Evolutionary conservation across 148 eudicot genomes (phyloP).

Genomic region (Nepenthes mirabilis): DNA sequence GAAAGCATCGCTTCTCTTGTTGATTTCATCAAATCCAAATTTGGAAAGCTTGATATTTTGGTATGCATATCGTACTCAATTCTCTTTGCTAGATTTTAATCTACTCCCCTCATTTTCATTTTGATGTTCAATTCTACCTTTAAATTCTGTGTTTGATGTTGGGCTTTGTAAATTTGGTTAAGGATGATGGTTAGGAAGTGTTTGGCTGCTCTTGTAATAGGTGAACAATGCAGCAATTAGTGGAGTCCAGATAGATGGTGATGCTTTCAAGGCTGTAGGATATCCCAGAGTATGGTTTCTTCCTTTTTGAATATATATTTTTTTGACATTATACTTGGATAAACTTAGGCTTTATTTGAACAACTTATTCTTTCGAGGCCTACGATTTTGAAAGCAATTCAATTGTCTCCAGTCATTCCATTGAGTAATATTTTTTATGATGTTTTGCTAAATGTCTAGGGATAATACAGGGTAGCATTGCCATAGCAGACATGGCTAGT

Average conservation of each 20-base stretch:
- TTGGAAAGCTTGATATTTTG: slow-evolving; percentile 43
- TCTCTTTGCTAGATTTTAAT: too few species aligned
- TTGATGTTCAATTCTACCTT: too few species aligned
- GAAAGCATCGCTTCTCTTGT: slow-evolving; percentile 18
- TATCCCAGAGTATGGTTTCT: too few species aligned
- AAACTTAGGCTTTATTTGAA: neutral
- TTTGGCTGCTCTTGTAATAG: slow-evolving; percentile 5
- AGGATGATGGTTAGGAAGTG: neutral
- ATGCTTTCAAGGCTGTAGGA: neutral
- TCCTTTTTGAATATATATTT: neutral
- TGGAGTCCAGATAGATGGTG: slow-evolving; percentile 7
- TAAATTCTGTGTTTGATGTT: too few species aligned
- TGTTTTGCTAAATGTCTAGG: too few species aligned
- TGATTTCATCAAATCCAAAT: slow-evolving; percentile 20
- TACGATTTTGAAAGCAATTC: neutral
- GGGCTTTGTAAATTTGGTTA: too few species aligned
- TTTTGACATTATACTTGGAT: neutral
- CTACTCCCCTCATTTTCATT: too few species aligned
- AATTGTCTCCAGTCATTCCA: too few species aligned
- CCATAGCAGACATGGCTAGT: too few species aligned
- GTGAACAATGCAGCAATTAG: slow-evolving; percentile 31
- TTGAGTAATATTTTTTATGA: too few species aligned
- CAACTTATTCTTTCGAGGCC: neutral
- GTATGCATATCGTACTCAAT: slow-evolving; percentile 8
- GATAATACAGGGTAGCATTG: too few species aligned